Conservation (phyloP, 129 eudicot genomes). For the Scalesia atractyloides region DNA sequence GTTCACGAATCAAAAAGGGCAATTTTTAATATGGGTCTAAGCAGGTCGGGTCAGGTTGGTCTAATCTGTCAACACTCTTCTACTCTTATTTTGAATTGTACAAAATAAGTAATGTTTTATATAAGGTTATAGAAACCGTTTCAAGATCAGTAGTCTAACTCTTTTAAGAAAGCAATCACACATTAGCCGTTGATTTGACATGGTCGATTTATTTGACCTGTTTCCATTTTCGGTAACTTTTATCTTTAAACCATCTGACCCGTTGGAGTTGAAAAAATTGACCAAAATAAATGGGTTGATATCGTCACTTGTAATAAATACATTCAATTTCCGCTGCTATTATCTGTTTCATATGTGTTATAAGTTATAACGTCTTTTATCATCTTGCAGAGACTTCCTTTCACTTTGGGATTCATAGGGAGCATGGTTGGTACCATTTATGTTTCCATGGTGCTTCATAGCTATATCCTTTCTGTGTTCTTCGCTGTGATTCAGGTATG, state of each 20-base stretch:
- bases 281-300: background rate
- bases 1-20: background rate
- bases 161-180: background rate
- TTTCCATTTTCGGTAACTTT: constrained; percentile 1
- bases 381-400: constrained; percentile 81
- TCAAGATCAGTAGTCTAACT: too few species aligned
- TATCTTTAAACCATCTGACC: background rate
- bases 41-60: background rate
- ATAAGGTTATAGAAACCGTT: background rate
- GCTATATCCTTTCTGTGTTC: constrained; percentile 84
- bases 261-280: background rate
- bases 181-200: background rate
- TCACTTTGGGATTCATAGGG: constrained; percentile 79
- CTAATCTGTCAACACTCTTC: background rate
- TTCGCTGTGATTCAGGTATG: constrained; percentile 89
- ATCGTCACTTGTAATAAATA: background rate
- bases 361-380: background rate
- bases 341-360: background rate
- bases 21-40: background rate
- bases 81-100: background rate
- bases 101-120: background rate
- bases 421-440: constrained; percentile 88
- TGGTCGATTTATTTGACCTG: background rate
- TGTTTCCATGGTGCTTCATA: constrained; percentile 97
- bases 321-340: background rate